A percentile compares a stretch with the other conserved stretches of the same genome.
Conservation (phyloP, 345 rosid species). For the Citropsis articulata region DNA sequence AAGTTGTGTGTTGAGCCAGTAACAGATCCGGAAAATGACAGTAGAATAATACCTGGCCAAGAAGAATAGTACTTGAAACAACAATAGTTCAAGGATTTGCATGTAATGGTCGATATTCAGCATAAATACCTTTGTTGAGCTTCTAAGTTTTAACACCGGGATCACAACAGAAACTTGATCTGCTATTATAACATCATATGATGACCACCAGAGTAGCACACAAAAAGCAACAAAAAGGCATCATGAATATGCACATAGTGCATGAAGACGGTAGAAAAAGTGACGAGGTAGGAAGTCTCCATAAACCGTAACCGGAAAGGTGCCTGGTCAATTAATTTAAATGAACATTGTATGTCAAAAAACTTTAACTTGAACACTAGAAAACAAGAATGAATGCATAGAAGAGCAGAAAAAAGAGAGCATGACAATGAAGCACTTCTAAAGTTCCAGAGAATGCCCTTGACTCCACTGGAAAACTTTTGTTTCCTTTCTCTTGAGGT, state of each 20-base stretch:
- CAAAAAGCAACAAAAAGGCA: conserved; percentile 83
- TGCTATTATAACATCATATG: conserved; percentile 69
- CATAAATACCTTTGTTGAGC: conserved; percentile 57
- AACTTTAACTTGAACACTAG: background rate
- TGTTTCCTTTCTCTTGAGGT: background rate
- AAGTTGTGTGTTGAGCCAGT: conserved; percentile 77
- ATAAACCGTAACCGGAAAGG: conserved; percentile 72
- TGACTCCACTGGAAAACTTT: background rate
- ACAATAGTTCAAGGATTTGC: background rate
- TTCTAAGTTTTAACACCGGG: conserved; percentile 73
- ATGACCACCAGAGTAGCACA: conserved; percentile 65
- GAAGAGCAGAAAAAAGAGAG: conserved; percentile 6
- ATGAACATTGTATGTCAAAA: background rate
- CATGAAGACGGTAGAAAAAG: conserved; percentile 81
- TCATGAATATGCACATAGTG: conserved; percentile 76
- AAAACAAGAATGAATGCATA: background rate
- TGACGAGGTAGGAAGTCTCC: conserved; percentile 84
- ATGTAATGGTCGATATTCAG: conserved; percentile 3
- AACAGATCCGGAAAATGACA: conserved; percentile 94
- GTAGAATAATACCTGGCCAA: conserved; percentile 74
- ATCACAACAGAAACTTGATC: conserved; percentile 87
- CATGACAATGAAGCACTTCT: background rate
- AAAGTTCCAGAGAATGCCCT: background rate
- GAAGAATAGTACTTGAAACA: conserved; percentile 1
- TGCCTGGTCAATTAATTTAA: conserved; percentile 37